Evolutionary conservation across 1,284 basidiomycete species (phyloP), one percentile per base, ranked within the genome.

Genomic region (Gymnopus androsaceus): DNA sequence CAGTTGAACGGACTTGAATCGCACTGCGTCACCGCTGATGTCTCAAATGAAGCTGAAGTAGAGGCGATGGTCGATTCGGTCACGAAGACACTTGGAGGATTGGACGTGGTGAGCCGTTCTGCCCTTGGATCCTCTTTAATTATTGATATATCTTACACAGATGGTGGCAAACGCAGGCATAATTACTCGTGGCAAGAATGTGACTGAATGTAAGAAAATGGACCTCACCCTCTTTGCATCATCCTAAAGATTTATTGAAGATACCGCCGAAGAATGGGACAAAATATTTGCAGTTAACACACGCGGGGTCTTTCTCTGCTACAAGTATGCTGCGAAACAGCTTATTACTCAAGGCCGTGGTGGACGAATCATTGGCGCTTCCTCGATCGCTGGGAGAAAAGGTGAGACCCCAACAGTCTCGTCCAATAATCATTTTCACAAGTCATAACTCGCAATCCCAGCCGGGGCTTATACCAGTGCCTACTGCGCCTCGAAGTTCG

Each of bases 281-380:
- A 17, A 42, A 4, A 48, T 60, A 5, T 41, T 58, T 15, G 31
- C 44, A 21, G 48, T 63, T 41, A 64, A 64, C 37, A 52, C 49
- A 27, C 46, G 55, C 21, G 45, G 69, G 57, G 60, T 50, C 11
- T 62, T 63, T 31, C 51, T 65, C 11, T 61, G 57, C 30, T 73
- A 71, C 55, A 66, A 70, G 59, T 66, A 65, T 25, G 68, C 66
- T 8, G 69, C 65, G 37, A 52, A 55, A 34, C 65, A 67, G 54
- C 65, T 69, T 65, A 67, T 72, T 55, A 59, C 61, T 47, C 69
- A 68, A 54, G 67, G 63, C 15, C 37, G 61, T 2, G 72, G 75
- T 9, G 76, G 76, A 4, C 60, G 72, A 31, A 69, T 78, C 3
- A 67, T 78, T 19, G 74, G 73, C 25, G 68, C 70, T 9, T 69